Evolutionary conservation across 208 protist genomes (phyloP).

Genomic region (Trypanosoma conorhini): DNA sequence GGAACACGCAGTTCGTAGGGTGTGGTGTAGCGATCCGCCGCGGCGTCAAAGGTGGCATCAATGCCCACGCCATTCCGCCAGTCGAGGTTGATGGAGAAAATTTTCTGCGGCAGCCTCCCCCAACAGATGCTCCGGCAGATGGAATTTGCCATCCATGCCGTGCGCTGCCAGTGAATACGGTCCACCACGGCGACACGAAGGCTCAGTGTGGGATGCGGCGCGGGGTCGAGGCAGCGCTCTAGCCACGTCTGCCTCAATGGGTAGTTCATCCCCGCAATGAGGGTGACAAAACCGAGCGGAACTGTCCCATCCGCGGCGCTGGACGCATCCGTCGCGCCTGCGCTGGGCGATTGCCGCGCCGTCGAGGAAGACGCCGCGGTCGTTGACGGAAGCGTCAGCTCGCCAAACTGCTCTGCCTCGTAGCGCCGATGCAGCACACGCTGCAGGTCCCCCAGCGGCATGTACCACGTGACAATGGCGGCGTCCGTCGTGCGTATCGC

Average conservation of each 20-base stretch:
- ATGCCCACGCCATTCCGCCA: conserved; percentile 62
- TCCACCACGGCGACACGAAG: conserved; percentile 76
- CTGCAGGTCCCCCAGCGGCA: conserved; percentile 72
- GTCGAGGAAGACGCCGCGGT: conserved; percentile 10
- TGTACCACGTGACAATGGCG: conserved; percentile 79
- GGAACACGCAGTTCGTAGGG: conserved; percentile 62
- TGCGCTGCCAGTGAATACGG: conserved; percentile 87
- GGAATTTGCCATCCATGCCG: conserved; percentile 65
- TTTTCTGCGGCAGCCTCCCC: conserved; percentile 69
- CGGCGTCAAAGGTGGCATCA: conserved; percentile 48
- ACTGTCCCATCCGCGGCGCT: conserved; percentile 31
- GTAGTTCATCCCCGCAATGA: conserved; percentile 73
- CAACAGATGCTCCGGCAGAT: conserved; percentile 79
- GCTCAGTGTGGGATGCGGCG: conserved; percentile 72
- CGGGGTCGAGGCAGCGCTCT: conserved; percentile 60
- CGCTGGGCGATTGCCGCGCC: neutral
- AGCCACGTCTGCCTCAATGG: conserved; percentile 52
- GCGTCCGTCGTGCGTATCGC: conserved; percentile 65
- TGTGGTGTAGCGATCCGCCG: conserved; percentile 41
- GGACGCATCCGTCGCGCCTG: neutral
- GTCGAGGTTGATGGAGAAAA: conserved; percentile 81
- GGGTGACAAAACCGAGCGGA: conserved; percentile 77
- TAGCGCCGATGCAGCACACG: conserved; percentile 69
- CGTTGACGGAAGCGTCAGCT: conserved; percentile 43
- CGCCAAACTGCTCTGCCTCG: conserved; percentile 81